Evolutionary conservation across 177 flowering plant genomes (phyloP), one percentile per base, ranked within the genome.

Genomic region (Vitis hybrid): DNA sequence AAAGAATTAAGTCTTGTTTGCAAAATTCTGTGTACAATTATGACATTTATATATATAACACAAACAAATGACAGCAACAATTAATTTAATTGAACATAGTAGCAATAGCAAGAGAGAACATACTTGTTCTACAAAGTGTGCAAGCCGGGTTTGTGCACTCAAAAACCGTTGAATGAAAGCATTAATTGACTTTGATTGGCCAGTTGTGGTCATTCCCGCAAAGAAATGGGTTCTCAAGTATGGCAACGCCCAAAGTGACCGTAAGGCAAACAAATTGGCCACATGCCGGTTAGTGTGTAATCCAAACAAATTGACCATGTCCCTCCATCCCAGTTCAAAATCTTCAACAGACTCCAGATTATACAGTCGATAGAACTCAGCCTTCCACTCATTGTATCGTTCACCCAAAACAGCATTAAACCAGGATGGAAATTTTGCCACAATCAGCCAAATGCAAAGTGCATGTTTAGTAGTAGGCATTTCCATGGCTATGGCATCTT

Each of bases 91-190:
- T 39, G 31, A 49, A 33, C 2, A 8, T 18, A 13, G 9, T 22
- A 57, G 62, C 33, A 71, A 67, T 19, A n/a, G 57, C 15, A 62
- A 72, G 66, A 62, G 65, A 62, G 48, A 66, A 64, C 68, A 64
- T 85, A 94, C 98, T 75, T 94, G 97, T 77, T 94, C 98, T 15
- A 94, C 88, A 80, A 91, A 91, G 74, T 89, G 96, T 19, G 94
- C 87, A 26, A 94, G 90, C 45, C 92, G 84, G 52, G 96, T 82
- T 74, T 88, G 93, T 15, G 96, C 93, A 79, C 93, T 88, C 70
- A 92, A 71, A 76, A 92, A 90, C 66, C 97, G 83, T 70, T 92
- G 97, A 71, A 92, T 94, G 76, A 90, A 94, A 65, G 92, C 85
- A 83, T 88, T 89, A 10, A 94, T 87, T 10, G 92, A 83, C 76